Conservation (phyloP, 495 filamentous ascomycete genomes). For the Elaphomyces granulatus region DNA sequence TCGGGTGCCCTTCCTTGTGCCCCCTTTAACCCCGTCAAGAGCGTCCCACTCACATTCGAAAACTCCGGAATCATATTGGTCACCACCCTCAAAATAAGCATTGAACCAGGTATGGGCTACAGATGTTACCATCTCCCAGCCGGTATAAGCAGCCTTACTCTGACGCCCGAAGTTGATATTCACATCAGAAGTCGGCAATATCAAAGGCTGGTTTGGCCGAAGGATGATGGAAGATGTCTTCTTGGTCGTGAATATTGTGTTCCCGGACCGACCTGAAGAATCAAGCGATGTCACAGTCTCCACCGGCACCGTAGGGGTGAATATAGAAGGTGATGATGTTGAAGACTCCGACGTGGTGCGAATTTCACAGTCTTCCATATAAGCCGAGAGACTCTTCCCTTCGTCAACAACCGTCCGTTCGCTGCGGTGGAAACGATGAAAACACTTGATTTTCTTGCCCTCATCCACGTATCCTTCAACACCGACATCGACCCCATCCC, state of each 20-base stretch:
- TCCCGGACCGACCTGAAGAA: not conserved
- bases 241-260: not conserved
- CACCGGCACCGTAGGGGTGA: not conserved
- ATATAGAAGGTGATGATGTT: not conserved
- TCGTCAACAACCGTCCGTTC: conserved; percentile 63
- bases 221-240: conserved; percentile 51
- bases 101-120: conserved; percentile 97
- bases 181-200: conserved; percentile 66
- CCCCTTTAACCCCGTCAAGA: conserved; percentile 70
- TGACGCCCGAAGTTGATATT: conserved; percentile 81
- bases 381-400: conserved; percentile 6
- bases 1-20: conserved; percentile 58
- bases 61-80: conserved; percentile 44
- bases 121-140: conserved; percentile 77
- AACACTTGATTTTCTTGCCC: conserved; percentile 68
- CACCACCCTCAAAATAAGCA: conserved; percentile 74
- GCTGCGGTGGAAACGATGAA: conserved; percentile 61
- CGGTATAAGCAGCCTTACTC: conserved; percentile 56
- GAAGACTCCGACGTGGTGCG: not conserved
- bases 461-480: conserved; percentile 79
- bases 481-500: conserved; percentile 74
- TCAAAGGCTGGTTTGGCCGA: conserved; percentile 48
- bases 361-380: not conserved
- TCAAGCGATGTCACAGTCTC: not conserved
- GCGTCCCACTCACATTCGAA: conserved; percentile 52